Base-by-base conservation (phyloP, 1,284 basidiomycete genomes). In the Mycosarcoma mackinlayi region DNA sequence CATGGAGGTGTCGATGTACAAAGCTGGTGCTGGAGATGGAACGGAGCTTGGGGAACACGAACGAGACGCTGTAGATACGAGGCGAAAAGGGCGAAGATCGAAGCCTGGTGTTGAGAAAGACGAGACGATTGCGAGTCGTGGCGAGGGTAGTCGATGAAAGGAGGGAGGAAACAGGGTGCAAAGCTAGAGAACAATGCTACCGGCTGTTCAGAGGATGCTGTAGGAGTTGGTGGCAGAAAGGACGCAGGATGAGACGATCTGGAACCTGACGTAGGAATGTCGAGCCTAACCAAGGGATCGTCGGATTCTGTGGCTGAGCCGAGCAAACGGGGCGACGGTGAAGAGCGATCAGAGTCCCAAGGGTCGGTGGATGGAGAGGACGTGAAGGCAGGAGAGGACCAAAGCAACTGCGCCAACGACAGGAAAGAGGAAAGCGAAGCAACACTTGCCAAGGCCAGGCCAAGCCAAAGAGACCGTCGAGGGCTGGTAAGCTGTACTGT, bases 191-290 rank as follows among this genome's bases (percentile, higher is more conserved):
- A n/a, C n/a, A n/a, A n/a, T n/a, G n/a, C n/a, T n/a, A n/a, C n/a
- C n/a, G n/a, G n/a, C n/a, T n/a, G n/a, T n/a, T n/a, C n/a, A 42
- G 42, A 21, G 9, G 38, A 8, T 39, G 18, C 18, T 39, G 21
- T 39, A 3, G 14, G n/a, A 7, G 33, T 13, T 33, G 30, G 23
- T 35, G 45, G 42, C 41, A 34, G 34, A 33, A 24, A 37, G 23
- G 38, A 23, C 27, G 18, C 19, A 31, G 27, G 24, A 13, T 47
- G 63, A 59, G 48, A 38, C 51, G 47, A 49, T 44, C 33, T 56
- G 57, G 48, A 60, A 56, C 52, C 63, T 34, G 28, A 56, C 23
- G 27, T 48, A 66, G 63, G 63, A 66, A 66, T 66, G 49, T 42
- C 16, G 31, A 27, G 49, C 56, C 39, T 39, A 33, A 33, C 63